A percentile compares a stretch with the other conserved stretches of the same genome.
Conservation (phyloP, 2,329 filamentous ascomycete species). For the Hortaea sp. region DNA sequence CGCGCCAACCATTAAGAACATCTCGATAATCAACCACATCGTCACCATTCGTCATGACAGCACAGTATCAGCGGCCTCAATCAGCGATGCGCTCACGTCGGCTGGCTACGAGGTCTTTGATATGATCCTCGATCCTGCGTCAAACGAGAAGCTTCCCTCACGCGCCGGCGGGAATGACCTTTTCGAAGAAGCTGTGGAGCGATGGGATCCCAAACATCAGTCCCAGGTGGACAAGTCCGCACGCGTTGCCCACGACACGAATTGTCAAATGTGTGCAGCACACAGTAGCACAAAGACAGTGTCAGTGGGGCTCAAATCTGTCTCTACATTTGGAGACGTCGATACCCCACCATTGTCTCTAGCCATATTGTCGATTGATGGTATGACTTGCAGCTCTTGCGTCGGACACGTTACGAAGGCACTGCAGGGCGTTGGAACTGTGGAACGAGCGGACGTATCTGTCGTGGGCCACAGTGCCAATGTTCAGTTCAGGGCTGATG, state of each 20-base stretch:
- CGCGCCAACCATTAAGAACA: constrained; percentile 39
- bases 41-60: constrained; percentile 24
- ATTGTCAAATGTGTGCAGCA: too few species aligned
- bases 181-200: background rate
- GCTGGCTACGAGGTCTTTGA: background rate
- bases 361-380: constrained; percentile 29
- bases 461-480: constrained; percentile 28
- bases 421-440: constrained; percentile 36
- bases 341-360: background rate
- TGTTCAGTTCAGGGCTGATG: constrained; percentile 33
- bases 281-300: too few species aligned
- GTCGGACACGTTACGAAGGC: constrained; percentile 39
- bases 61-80: background rate
- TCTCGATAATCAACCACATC: constrained; percentile 61
- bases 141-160: background rate
- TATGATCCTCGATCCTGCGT: background rate
- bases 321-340: too few species aligned
- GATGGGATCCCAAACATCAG: background rate
- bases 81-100: background rate
- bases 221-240: too few species aligned
- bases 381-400: constrained; percentile 51
- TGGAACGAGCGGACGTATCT: constrained; percentile 40
- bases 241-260: too few species aligned
- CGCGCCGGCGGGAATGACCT: background rate
- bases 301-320: too few species aligned